These are phyloP conservation scores for Quercus gilva DNA, from an alignment of 306 rosid species.

Conservation along the genomic window DNA sequence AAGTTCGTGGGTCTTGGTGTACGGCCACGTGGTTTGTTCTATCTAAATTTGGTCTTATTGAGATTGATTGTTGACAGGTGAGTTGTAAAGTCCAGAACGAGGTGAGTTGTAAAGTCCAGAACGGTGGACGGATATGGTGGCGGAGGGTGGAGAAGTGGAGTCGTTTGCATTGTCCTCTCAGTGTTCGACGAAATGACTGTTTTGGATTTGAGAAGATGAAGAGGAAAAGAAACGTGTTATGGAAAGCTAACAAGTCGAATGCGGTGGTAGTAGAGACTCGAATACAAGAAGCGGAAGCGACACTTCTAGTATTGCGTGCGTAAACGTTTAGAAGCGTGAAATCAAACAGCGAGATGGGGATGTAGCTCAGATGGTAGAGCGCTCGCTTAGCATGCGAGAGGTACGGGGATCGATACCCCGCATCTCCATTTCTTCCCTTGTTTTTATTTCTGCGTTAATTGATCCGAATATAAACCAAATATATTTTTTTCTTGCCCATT, in stretches of 20 bases:
- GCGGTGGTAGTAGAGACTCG: not conserved
- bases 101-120: constrained; percentile 46
- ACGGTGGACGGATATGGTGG: constrained; percentile 47
- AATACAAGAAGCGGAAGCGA: constrained; percentile 21
- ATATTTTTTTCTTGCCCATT: no score
- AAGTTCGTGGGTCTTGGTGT: no score
- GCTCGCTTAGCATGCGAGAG: constrained; percentile 99
- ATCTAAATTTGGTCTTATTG: not conserved
- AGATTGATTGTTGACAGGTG: constrained; percentile 25
- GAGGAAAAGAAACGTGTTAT: constrained; percentile 5
- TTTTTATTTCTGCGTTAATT: no score
- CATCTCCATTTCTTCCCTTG: constrained; percentile 46
- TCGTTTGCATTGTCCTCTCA: constrained; percentile 14
- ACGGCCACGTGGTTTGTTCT: no score
- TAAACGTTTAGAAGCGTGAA: no score
- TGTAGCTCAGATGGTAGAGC: constrained; percentile 99
- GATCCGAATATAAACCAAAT: no score
- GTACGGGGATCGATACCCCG: constrained; percentile 93
- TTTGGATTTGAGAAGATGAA: constrained; percentile 31
- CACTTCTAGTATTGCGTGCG: no score
- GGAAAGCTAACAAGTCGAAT: constrained; percentile 3
- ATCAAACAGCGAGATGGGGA: constrained; percentile 34
- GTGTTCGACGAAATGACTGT: constrained; percentile 28
- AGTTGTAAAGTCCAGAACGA: constrained; percentile 47
- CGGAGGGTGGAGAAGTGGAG: constrained; percentile 25